These are phyloP conservation scores for Casuarina glauca DNA, from an alignment of 306 rosid genomes.

Conservation along the genomic window DNA sequence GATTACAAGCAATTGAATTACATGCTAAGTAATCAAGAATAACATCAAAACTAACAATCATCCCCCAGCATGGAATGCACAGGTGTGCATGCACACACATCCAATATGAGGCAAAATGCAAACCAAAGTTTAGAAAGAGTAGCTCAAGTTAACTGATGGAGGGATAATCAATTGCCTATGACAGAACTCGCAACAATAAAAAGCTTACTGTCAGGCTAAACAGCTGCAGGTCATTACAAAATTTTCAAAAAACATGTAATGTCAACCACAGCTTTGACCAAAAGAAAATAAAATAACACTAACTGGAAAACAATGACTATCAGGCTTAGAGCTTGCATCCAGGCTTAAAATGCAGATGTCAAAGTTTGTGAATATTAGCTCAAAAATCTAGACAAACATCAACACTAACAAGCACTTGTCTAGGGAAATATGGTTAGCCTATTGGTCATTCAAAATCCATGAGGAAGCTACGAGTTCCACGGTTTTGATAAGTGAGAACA, in stretches of 20 bases:
- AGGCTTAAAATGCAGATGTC: neutral
- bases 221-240: neutral
- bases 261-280: neutral
- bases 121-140: neutral
- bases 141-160: neutral
- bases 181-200: neutral
- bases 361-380: neutral
- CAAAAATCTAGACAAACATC: neutral
- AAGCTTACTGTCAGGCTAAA: neutral
- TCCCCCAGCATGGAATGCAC: neutral
- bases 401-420: neutral
- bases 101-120: neutral
- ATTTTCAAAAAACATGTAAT: neutral
- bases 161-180: neutral
- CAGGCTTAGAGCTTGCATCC: neutral
- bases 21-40: neutral
- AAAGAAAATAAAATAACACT: neutral
- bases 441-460: constrained; percentile 3
- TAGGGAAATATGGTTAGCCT: neutral
- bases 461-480: neutral
- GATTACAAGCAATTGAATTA: neutral
- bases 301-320: neutral
- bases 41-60: neutral
- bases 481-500: neutral
- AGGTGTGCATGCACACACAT: neutral